These are phyloP conservation scores for Aechmea fasciata DNA, from an alignment of 176 grass and related monocot species.

Conservation along the genomic window DNA sequence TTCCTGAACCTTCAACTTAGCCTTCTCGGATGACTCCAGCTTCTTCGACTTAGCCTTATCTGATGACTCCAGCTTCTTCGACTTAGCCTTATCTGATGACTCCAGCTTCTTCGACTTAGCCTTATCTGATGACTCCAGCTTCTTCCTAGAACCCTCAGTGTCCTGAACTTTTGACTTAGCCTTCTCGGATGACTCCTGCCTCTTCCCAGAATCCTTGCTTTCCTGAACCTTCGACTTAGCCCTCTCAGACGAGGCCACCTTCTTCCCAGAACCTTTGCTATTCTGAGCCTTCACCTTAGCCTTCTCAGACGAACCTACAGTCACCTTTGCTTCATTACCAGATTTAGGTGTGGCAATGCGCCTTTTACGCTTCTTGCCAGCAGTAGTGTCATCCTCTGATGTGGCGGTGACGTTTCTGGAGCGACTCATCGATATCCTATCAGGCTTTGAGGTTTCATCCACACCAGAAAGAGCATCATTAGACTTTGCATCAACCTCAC, in stretches of 20 bases:
- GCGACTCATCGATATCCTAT: slow-evolving; percentile 14
- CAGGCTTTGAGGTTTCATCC: slow-evolving; percentile 13
- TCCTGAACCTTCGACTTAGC: neutral
- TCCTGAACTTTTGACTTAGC: neutral
- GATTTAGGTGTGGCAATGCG: neutral
- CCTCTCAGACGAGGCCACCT: neutral
- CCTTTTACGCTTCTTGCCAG: slow-evolving; percentile 17
- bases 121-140: no score
- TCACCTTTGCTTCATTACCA: slow-evolving; percentile 22
- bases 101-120: no score
- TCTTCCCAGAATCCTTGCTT: neutral
- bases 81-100: no score
- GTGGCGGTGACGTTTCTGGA: slow-evolving; percentile 24
- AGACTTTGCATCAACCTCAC: slow-evolving; percentile 24
- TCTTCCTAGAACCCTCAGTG: no score
- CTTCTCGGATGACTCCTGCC: no score
- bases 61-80: no score
- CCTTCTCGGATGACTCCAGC: no score
- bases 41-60: neutral
- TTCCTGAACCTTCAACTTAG: neutral
- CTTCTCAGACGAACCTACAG: slow-evolving; percentile 23
- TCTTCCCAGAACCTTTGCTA: slow-evolving; percentile 20
- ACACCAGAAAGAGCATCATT: slow-evolving; percentile 15
- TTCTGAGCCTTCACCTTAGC: slow-evolving; percentile 11
- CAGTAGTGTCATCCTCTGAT: slow-evolving; percentile 32